These are phyloP conservation scores for Komagataea norvegica DNA, from an alignment of 1,139 yeast genomes.

Conservation along the genomic window DNA sequence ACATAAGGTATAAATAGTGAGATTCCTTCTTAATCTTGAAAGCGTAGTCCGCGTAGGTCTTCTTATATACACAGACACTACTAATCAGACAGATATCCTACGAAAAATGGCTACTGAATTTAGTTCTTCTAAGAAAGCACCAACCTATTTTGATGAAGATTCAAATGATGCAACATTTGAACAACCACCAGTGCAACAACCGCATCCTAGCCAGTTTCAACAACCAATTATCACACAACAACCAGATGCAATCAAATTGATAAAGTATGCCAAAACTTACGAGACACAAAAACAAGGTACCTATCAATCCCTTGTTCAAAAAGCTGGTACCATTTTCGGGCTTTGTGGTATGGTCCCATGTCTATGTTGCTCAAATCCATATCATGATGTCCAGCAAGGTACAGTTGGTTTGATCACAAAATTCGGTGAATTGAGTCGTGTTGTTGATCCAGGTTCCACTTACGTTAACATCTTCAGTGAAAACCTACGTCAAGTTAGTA, in stretches of 20 bases:
- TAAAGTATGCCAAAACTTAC: conserved; percentile 18
- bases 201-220: background rate
- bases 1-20: no score
- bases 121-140: background rate
- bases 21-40: no score
- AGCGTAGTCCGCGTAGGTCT: no score
- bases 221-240: conserved; percentile 4
- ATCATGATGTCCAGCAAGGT: conserved; percentile 60
- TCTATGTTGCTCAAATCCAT: conserved; percentile 56
- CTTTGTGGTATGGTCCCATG: conserved; percentile 53
- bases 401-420: conserved; percentile 65
- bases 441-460: conserved; percentile 67
- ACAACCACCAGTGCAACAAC: background rate
- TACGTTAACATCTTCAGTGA: conserved; percentile 66
- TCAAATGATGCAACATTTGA: conserved; percentile 3
- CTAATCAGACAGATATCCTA: no score
- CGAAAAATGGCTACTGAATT: no score
- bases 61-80: no score
- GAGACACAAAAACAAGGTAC: conserved; percentile 21
- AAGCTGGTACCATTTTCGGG: conserved; percentile 48
- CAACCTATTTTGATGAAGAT: background rate
- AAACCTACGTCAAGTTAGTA: conserved; percentile 46
- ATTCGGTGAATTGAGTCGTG: conserved; percentile 63
- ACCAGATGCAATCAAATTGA: conserved; percentile 13
- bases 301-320: conserved; percentile 37